phyloP scores from a whole-genome alignment of 805 yeast genomes.

The Jamesozyma hellenica region DNA sequence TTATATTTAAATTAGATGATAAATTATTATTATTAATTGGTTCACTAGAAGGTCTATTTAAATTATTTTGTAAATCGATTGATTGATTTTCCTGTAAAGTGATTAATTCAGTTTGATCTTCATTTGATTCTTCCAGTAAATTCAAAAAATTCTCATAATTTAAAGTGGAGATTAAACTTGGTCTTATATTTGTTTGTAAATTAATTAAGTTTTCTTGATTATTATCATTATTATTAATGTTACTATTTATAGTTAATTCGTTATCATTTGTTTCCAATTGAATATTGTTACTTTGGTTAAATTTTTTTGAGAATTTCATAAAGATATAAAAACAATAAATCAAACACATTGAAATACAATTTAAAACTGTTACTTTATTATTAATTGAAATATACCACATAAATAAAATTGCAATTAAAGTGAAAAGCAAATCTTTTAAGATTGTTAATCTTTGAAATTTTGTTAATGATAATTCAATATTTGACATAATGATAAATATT shows the following conservation, averaged over 20 bases:
- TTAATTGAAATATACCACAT: conserved; percentile 18
- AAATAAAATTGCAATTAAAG: conserved; percentile 16
- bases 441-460: conserved; percentile 13
- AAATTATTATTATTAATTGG: conserved; percentile 5
- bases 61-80: neutral
- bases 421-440: conserved; percentile 21
- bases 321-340: conserved; percentile 16
- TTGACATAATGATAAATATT: conserved; percentile 23
- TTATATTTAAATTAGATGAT: neutral
- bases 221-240: too few relatives aligned
- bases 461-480: conserved; percentile 10
- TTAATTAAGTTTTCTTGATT: too few relatives aligned
- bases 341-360: conserved; percentile 21
- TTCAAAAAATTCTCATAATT: conserved; percentile 21
- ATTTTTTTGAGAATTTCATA: conserved; percentile 3
- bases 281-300: neutral
- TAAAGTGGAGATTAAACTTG: conserved; percentile 25
- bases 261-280: neutral
- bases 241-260: neutral
- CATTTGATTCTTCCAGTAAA: conserved; percentile 19
- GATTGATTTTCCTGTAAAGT: neutral
- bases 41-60: conserved; percentile 12
- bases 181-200: conserved; percentile 14
- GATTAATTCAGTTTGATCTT: conserved; percentile 7
- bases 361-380: conserved; percentile 18